Evolutionary conservation across 1,139 yeast genomes (phyloP).

Genomic region (Pichia sp.): DNA sequence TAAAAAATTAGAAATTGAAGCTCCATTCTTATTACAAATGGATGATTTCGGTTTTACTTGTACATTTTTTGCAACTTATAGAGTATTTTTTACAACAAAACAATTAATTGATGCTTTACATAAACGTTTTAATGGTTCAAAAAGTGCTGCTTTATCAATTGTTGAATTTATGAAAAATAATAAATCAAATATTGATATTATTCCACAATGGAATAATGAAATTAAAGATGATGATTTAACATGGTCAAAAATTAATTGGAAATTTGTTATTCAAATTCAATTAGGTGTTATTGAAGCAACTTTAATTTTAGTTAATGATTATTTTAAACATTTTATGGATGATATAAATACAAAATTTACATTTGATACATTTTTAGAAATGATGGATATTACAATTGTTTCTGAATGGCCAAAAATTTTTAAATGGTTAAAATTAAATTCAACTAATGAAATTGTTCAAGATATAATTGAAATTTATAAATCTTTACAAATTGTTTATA

Average conservation of each 20-base stretch:
- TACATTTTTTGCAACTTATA: conserved; percentile 60
- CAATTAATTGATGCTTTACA: conserved; percentile 45
- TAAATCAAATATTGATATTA: conserved; percentile 17
- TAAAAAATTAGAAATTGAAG: conserved; percentile 10
- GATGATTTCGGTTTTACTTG: conserved; percentile 55
- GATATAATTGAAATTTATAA: conserved; percentile 12
- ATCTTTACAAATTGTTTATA: conserved; percentile 40
- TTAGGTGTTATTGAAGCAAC: conserved; percentile 77
- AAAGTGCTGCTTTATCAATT: conserved; percentile 51
- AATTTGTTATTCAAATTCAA: conserved; percentile 64
- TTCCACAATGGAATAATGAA: conserved; percentile 50
- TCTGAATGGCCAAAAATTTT: conserved; percentile 64
- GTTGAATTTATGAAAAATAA: conserved; percentile 21
- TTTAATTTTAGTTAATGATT: conserved; percentile 63
- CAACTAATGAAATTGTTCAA: conserved; percentile 8
- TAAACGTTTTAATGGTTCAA: conserved; percentile 52
- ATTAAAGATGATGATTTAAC: conserved; percentile 19
- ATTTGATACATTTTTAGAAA: conserved; percentile 60
- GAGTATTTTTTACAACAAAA: conserved; percentile 54
- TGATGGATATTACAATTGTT: conserved; percentile 60
- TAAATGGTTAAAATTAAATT: conserved; percentile 30
- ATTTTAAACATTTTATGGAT: conserved; percentile 70
- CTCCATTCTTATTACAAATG: conserved; percentile 36
- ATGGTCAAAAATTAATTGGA: conserved; percentile 39
- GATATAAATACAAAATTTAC: conserved; percentile 56